Percentiles rank a stretch among this genome's conserved stretches.
These are phyloP conservation scores for Petasospora rhodanensis DNA, from an alignment of 1,139 yeast species.

Conservation along the genomic window DNA sequence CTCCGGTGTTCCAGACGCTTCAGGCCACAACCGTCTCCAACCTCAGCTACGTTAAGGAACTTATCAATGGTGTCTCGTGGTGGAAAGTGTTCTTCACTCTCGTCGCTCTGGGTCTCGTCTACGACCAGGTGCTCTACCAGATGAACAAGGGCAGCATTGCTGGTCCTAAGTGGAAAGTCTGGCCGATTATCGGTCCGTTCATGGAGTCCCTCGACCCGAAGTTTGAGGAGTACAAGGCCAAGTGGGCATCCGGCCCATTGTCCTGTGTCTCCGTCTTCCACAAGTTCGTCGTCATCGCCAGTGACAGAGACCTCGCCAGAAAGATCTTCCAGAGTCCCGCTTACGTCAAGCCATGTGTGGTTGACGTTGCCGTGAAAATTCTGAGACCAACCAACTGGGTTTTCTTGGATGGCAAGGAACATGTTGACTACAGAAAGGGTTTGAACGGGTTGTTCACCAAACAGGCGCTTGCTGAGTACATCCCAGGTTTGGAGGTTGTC, in stretches of 20 bases:
- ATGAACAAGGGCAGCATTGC: constrained; percentile 80
- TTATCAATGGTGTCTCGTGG: constrained; percentile 33
- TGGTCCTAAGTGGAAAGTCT: constrained; percentile 80
- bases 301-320: constrained; percentile 84
- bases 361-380: constrained; percentile 91
- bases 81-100: constrained; percentile 49
- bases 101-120: constrained; percentile 50
- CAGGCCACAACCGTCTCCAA: constrained; percentile 3
- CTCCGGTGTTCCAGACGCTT: constrained; percentile 11
- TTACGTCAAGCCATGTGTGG: constrained; percentile 94
- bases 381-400: constrained; percentile 97
- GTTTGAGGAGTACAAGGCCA: constrained; percentile 85
- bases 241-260: constrained; percentile 92
- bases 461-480: constrained; percentile 74
- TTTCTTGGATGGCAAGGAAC: constrained; percentile 92
- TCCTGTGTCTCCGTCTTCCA: constrained; percentile 97
- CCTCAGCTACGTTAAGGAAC: constrained; percentile 11
- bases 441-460: constrained; percentile 85
- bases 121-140: constrained; percentile 80
- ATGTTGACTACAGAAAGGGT: constrained; percentile 86
- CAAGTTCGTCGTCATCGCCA: constrained; percentile 94
- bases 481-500: constrained; percentile 78
- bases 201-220: constrained; percentile 94
- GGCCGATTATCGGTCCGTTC: constrained; percentile 97
- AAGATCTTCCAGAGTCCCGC: constrained; percentile 81